A percentile compares a stretch with the other conserved stretches of the same genome.
phyloP scores from a whole-genome alignment of 257 asterid species.

The Solanum sparsipilum region DNA sequence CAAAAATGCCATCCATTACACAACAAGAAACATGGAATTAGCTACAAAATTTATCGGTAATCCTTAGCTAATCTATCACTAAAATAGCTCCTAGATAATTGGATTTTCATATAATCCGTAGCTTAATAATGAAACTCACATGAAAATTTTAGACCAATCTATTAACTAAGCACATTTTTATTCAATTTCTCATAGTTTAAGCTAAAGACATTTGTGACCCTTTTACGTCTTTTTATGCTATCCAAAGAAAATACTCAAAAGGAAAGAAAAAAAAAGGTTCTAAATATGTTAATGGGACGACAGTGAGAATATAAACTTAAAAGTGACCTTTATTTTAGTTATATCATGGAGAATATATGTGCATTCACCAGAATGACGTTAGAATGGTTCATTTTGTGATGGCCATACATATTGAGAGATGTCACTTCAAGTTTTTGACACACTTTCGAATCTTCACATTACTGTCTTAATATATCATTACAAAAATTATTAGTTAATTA shows the following conservation, averaged over 20 bases:
- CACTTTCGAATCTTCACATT: neutral
- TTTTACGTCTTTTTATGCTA: no score
- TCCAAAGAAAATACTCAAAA: neutral
- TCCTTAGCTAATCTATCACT: no score
- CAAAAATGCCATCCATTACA: no score
- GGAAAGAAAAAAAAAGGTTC: neutral
- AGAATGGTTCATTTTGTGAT: neutral
- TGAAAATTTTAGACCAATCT: no score
- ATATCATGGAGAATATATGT: conserved; percentile 7
- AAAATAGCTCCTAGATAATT: no score
- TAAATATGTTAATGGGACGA: neutral
- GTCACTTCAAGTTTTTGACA: neutral
- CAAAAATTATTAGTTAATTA: neutral
- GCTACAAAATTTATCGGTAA: no score
- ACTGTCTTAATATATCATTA: neutral
- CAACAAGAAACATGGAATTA: no score
- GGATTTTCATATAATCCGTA: no score
- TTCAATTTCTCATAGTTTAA: no score
- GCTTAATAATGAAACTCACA: no score
- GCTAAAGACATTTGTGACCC: no score
- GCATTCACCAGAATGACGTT: conserved; percentile 9
- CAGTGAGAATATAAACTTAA: neutral
- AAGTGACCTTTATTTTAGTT: neutral
- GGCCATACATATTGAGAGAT: neutral
- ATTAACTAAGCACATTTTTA: no score